Evolutionary conservation across 2,329 filamentous ascomycete genomes (phyloP).

Genomic region (Plectosphaerella plurivora): DNA sequence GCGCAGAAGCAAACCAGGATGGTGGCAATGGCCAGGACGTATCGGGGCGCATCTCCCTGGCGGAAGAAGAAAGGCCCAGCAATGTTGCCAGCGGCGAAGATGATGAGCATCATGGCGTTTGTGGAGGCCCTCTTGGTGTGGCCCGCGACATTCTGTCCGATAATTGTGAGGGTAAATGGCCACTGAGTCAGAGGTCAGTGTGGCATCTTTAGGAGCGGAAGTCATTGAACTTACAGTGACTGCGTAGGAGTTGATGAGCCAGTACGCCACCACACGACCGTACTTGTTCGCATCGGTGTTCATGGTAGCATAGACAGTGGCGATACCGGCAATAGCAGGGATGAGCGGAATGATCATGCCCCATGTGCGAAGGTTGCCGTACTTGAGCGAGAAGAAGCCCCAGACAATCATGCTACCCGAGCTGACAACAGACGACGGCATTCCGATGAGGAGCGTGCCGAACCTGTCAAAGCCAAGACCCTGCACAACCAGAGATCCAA

Average conservation of each 20-base stretch:
- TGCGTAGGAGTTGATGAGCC: slow-evolving; percentile 19
- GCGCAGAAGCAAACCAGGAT: slow-evolving; percentile 17
- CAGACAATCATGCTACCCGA: slow-evolving; percentile 6
- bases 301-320: slow-evolving; percentile 18
- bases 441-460: slow-evolving; percentile 14
- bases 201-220: background rate
- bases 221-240: slow-evolving; percentile 13
- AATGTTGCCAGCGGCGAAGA: slow-evolving; percentile 15
- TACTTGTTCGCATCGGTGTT: slow-evolving; percentile 17
- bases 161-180: slow-evolving; percentile 1
- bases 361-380: slow-evolving; percentile 17
- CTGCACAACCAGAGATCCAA: too few relatives aligned
- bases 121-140: slow-evolving; percentile 14
- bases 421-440: slow-evolving; percentile 17
- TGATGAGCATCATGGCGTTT: slow-evolving; percentile 12
- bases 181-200: too few relatives aligned
- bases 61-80: slow-evolving; percentile 18
- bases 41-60: slow-evolving; percentile 14
- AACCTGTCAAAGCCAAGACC: slow-evolving; percentile 11
- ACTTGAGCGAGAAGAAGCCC: slow-evolving; percentile 17
- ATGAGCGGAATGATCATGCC: slow-evolving; percentile 19
- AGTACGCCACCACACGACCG: slow-evolving; percentile 14
- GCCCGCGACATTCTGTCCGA: slow-evolving; percentile 12
- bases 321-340: slow-evolving; percentile 9
- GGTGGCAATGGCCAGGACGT: slow-evolving; percentile 16